Base-by-base conservation (phyloP, 2,329 filamentous ascomycete species). In the Diaporthe sp. region DNA sequence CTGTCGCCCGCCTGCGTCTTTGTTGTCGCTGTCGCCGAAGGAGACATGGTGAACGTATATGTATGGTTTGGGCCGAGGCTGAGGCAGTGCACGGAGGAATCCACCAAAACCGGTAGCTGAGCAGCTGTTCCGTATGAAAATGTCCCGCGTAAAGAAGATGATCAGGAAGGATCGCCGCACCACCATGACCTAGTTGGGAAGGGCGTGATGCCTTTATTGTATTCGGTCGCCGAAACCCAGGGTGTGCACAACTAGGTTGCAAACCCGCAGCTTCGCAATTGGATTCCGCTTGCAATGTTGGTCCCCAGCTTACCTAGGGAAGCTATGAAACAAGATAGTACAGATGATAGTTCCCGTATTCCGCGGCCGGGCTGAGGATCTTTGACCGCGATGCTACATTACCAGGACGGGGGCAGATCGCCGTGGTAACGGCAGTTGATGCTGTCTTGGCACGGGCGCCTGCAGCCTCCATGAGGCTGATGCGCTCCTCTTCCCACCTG, bases 291-390 rank as follows among this genome's bases (percentile, higher is more conserved):
- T 68, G 31, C 46, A 53, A 39, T 68, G 65, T 53, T 53, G 13
- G 62, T 13, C 46, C 39, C 44, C 46, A 68, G 44, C 31, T 34
- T 39, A 39, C 37, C 37, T 39, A 39, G 37, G 37, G 37, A 53
- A 28, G 46, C 46, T 53, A 53, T 68, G 65, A 68, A 68, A 68
- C 65, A 53, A 68, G 65, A 39, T 39, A 68, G 31, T 53, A 68
- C 65, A 68, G 65, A 68, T 68, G 65, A 68, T 68, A 68, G 65
- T 68, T 53, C 65, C 65, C 65, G 65, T 53, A 39, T 68, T 68
- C 65, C 65, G 65, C 46, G 65, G 65, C 10, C 65, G 22, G 31
- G 44, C 46, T 68, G 44, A 28, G 46, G 46, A 39, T 68, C 46
- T 53, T 68, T 68, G 65, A 68, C 65, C 46, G 12, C 65, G 3